Percentiles rank a stretch among this genome's conserved stretches.
Conservation (phyloP, 2,329 filamentous ascomycete genomes). For the Cladosporium colombiae region DNA sequence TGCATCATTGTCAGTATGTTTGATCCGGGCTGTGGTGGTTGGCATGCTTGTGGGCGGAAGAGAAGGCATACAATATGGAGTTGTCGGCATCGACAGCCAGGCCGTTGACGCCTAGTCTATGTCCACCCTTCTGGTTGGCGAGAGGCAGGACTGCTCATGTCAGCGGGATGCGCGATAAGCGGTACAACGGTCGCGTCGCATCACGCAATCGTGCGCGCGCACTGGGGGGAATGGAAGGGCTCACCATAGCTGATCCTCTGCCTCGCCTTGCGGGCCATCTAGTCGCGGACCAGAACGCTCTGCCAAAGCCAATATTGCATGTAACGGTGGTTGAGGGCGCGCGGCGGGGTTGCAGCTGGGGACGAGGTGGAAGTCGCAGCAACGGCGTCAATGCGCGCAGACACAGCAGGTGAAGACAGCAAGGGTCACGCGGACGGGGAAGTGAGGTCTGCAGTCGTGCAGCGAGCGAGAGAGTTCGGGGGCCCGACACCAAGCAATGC, state of each 20-base stretch:
- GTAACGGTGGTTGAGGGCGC: background rate
- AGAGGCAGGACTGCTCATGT: conserved; percentile 64
- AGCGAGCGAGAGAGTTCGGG: conserved; percentile 13
- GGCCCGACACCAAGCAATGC: conserved; percentile 9
- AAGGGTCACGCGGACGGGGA: background rate
- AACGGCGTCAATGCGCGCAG: conserved; percentile 4
- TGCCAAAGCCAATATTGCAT: conserved; percentile 2
- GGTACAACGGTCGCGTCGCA: conserved; percentile 14
- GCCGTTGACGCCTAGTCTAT: conserved; percentile 92
- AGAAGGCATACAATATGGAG: conserved; percentile 73
- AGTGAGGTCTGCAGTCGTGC: conserved; percentile 10
- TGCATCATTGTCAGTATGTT: conserved; percentile 45
- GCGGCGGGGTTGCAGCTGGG: background rate
- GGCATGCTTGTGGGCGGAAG: background rate
- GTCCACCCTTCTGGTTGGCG: conserved; percentile 71
- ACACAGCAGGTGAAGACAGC: background rate
- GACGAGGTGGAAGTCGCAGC: background rate
- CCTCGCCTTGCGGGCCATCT: conserved; percentile 54
- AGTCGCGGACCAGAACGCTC: conserved; percentile 10
- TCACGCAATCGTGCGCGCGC: conserved; percentile 1
- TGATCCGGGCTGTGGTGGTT: background rate
- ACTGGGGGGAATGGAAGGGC: conserved; percentile 25
- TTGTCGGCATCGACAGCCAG: conserved; percentile 81
- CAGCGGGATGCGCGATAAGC: conserved; percentile 20
- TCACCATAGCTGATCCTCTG: conserved; percentile 57